Evolutionary conservation across 768 basidiomycete genomes (phyloP), one percentile per base, ranked within the genome.

Genomic region (Xerocomellus amylosporus): DNA sequence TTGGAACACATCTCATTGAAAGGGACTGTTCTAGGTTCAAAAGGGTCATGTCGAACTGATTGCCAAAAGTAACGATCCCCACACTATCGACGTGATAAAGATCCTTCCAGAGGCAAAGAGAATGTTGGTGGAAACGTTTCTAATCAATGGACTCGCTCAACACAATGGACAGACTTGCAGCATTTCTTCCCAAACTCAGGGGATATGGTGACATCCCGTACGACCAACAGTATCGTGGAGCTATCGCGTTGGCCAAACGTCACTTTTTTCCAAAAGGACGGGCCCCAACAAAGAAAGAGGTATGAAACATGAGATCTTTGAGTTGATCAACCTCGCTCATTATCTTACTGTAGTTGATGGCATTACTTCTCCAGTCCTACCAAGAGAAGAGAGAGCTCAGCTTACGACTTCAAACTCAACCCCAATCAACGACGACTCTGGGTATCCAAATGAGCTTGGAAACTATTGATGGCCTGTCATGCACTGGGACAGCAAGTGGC

Each of bases 131-230:
- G 37, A 8, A 8, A 37, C 12, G 6, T 34, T 8, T 55, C 33
- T 46, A 9, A 17, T 22, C 9, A 4, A 6, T n/a, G 22, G 26
- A 30, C 40, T 39, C 2, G 24, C 44, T 61, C 15, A 56, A 46
- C 31, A 24, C 6, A 8, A 8, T 38, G 39, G 19, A 53, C 47
- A 69, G 67, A 51, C 64, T 70, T 15, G 57, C 63, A 10, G 46
- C 59, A 5, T 68, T 70, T 39, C 61, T 69, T 48, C 68, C 65
- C 2, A 70, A 70, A 36, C 38, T 69, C 28, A 60, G 65, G 43
- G 68, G 65, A 30, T 70, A 65, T 14, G 67, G 66, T 8, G 54
- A 70, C 34, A 57, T 70, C 3, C 61, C 65, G 8, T 68, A 68
- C 13, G 59, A 61, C 14, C 50, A 58, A 42, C 58, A 70, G 42